Percentiles rank a stretch among this genome's conserved stretches.
These are phyloP conservation scores for Singerocomus inundabilis DNA, from an alignment of 1,284 basidiomycete species.

Conservation along the genomic window DNA sequence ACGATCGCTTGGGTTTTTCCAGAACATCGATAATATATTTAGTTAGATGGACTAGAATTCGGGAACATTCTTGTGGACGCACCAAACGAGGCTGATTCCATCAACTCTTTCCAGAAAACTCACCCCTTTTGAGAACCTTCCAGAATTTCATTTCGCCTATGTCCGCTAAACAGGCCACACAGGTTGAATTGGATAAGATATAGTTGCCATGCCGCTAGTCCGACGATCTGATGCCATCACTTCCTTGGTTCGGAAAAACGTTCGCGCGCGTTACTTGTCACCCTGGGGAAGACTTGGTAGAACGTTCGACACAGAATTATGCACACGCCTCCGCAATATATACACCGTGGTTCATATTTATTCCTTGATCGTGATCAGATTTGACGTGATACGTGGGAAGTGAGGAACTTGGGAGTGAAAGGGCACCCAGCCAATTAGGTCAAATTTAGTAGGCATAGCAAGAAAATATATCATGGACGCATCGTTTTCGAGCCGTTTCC, in stretches of 20 bases:
- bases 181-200: neutral
- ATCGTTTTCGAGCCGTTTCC: neutral
- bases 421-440: neutral
- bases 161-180: neutral
- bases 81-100: too few species aligned
- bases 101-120: too few species aligned
- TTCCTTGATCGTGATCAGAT: neutral
- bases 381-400: neutral
- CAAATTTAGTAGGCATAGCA: neutral
- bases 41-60: too few species aligned
- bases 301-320: conserved; percentile 19
- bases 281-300: neutral
- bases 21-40: conserved; percentile 3
- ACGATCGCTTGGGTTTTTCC: conserved; percentile 1
- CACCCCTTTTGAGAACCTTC: too few species aligned
- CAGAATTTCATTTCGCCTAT: too few species aligned
- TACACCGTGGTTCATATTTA: neutral
- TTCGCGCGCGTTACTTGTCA: too few species aligned
- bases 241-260: too few species aligned
- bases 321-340: too few species aligned
- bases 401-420: too few species aligned
- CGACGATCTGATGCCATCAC: conserved; percentile 12
- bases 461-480: neutral
- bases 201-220: too few species aligned
- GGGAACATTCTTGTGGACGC: neutral